A percentile compares a stretch with the other conserved stretches of the same genome.
These are phyloP conservation scores for Parafenestella ontariensis DNA, from an alignment of 2,329 filamentous ascomycete genomes.

Conservation along the genomic window DNA sequence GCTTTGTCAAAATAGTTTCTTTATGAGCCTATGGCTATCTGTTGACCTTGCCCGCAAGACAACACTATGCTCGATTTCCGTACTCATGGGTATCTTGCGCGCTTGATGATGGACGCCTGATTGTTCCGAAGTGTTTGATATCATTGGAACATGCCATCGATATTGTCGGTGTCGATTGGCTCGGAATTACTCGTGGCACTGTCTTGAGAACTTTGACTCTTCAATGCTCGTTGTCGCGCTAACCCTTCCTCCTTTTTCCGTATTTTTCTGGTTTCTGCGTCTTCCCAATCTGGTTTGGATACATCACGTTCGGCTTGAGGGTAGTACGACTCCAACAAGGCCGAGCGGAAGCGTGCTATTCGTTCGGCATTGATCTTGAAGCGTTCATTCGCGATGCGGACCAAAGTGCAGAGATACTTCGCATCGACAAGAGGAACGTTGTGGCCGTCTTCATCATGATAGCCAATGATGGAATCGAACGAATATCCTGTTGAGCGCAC, in stretches of 20 bases:
- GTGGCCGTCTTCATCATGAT: conserved; percentile 47
- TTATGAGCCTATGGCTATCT: neutral
- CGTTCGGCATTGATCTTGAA: conserved; percentile 73
- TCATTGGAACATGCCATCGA: conserved; percentile 4
- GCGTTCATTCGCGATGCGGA: conserved; percentile 75
- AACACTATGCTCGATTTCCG: neutral
- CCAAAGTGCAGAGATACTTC: conserved; percentile 70
- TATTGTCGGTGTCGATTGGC: neutral
- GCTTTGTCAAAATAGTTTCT: neutral
- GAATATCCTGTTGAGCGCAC: conserved; percentile 83
- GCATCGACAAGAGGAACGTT: conserved; percentile 64
- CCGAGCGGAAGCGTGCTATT: conserved; percentile 68
- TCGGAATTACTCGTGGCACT: neutral
- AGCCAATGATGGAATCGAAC: conserved; percentile 82
- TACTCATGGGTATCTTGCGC: neutral
- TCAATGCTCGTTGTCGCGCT: conserved; percentile 54
- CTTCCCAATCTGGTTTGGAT: conserved; percentile 49
- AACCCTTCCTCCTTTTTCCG: conserved; percentile 57
- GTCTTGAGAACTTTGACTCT: conserved; percentile 3
- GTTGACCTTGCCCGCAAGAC: neutral
- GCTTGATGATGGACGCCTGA: neutral
- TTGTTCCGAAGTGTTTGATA: neutral
- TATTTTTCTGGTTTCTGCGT: conserved; percentile 46
- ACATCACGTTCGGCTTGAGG: neutral
- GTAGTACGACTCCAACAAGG: conserved; percentile 52